Evolutionary conservation across 305 asterid species (phyloP).

Genomic region (Nicotiana rustica): DNA sequence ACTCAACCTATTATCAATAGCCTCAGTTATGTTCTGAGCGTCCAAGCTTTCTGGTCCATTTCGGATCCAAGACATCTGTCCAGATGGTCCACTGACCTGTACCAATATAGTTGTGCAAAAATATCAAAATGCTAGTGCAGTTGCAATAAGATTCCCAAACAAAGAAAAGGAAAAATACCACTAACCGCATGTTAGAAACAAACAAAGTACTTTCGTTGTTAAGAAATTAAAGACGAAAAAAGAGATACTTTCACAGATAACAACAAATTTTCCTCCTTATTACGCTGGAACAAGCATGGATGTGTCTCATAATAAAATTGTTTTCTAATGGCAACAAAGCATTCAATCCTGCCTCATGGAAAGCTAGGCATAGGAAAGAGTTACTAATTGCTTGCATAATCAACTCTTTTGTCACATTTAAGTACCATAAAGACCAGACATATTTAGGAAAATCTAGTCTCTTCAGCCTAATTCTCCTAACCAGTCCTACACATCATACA

Average conservation of each 20-base stretch:
- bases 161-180: neutral
- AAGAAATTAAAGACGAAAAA: neutral
- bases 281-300: neutral
- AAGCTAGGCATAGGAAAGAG: neutral
- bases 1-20: constrained; percentile 80
- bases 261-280: neutral
- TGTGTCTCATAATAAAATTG: neutral
- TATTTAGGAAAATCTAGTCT: constrained; percentile 9
- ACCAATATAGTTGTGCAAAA: constrained; percentile 37
- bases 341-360: neutral
- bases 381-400: neutral
- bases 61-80: constrained; percentile 95
- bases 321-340: constrained; percentile 2
- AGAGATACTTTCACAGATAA: neutral
- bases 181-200: neutral
- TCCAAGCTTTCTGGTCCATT: constrained; percentile 82
- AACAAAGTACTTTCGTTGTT: neutral
- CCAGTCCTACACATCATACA: neutral
- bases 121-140: constrained; percentile 34
- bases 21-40: constrained; percentile 72
- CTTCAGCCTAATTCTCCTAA: neutral
- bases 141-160: constrained; percentile 5
- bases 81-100: constrained; percentile 94
- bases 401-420: neutral
- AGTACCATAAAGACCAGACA: neutral